Evolutionary conservation across 257 asterid species (phyloP), one percentile per base, ranked within the genome.

Genomic region (Salvia miltiorrhiza): DNA sequence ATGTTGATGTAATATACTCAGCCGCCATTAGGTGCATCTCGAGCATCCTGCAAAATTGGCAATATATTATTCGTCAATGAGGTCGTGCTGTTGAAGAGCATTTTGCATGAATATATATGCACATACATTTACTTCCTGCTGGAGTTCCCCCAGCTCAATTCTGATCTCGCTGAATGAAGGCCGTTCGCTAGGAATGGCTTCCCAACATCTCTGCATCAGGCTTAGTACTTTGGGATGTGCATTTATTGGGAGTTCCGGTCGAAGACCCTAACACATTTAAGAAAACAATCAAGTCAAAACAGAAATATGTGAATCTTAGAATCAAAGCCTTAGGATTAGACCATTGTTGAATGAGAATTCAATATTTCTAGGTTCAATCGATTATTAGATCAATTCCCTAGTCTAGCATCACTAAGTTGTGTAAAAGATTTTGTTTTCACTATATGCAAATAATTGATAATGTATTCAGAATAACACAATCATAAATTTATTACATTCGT

Each of bases 141-240:
- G 78, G 60, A 90, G 83, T 58, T 74, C 82, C 78, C 84, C 92
- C n/a, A 93, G 95, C 77, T 88, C 89, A 14, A 64, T 56, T 84
- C 72, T 79, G 73, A 86, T 90, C 49, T 85, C 80, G 0, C 79
- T 81, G 79, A 90, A 93, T 26, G 88, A 65, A 39, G 98, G 98
- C n/a, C 98, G 87, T 40, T 75, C 65, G 54, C 64, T 63, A 2
- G 97, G 97, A 60, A 50, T 23, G n/a, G 84, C 85, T 16, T 81
- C 86, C 98, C 98, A 93, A 62, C 96, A 85, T 77, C 87, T 87
- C 84, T 84, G 89, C 96, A 93, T 93, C 80, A 93, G 60, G 60
- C 76, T 82, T 61, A 81, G 53, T 69, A 88, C 69, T 82, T 80
- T 88, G 14, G 95, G 97, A 76, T 93, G 87, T 19, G 77, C 79